Percentiles rank a stretch among this genome's conserved stretches.
Conservation (phyloP, 139 green algal species). For the Micractinium sp. region DNA sequence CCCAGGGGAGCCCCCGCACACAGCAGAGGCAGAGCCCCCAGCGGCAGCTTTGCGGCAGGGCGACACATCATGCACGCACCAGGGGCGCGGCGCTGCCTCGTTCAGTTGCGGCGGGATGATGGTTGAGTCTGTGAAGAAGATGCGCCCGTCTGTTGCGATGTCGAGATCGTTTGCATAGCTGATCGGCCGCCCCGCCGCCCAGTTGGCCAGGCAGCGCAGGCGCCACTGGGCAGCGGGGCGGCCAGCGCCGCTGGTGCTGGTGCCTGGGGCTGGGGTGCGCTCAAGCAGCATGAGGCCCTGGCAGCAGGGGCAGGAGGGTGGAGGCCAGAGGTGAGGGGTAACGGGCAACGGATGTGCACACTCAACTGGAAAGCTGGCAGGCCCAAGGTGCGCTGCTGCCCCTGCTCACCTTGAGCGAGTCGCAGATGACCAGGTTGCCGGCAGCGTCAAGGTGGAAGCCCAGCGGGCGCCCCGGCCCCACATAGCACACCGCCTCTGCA, state of each 20-base stretch:
- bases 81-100: background rate
- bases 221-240: background rate
- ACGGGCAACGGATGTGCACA: no score
- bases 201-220: conserved; percentile 30
- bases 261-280: background rate
- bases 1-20: background rate
- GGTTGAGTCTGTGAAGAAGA: conserved; percentile 66
- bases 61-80: background rate
- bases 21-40: background rate
- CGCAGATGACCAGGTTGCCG: conserved; percentile 44
- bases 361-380: no score
- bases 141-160: conserved; percentile 48
- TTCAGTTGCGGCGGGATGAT: conserved; percentile 32
- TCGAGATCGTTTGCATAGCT: conserved; percentile 68
- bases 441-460: conserved; percentile 33
- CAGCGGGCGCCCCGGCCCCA: conserved; percentile 51
- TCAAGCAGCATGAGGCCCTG: conserved; percentile 56
- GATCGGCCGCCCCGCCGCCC: conserved; percentile 26
- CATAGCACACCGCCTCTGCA: conserved; percentile 15
- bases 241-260: background rate
- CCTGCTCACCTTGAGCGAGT: conserved; percentile 33
- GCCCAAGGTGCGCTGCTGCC: background rate
- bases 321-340: background rate
- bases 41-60: background rate
- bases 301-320: background rate